Conservation (phyloP, 2,329 filamentous ascomycete species). For the Ascochyta rabiei region DNA sequence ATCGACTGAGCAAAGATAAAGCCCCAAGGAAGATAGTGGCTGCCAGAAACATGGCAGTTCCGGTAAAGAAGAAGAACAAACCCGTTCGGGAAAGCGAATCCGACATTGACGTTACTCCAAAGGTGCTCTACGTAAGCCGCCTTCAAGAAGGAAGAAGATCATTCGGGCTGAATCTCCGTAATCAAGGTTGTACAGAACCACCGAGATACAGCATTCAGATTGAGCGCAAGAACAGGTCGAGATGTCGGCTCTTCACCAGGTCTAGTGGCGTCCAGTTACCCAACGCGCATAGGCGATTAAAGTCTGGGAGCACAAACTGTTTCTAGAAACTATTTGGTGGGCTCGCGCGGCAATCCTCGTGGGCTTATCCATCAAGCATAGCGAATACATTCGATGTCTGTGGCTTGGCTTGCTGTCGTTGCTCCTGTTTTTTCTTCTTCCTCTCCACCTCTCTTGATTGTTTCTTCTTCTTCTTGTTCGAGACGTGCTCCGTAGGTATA, state of each 20-base stretch:
- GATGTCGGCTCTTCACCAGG: background rate
- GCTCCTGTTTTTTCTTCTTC: conserved; percentile 32
- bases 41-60: background rate
- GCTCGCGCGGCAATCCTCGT: too few species aligned
- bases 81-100: too few species aligned
- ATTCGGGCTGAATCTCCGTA: background rate
- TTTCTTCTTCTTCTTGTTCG: conserved; percentile 34
- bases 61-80: background rate
- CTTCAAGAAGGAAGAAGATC: too few species aligned
- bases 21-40: background rate
- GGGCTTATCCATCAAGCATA: conserved; percentile 6
- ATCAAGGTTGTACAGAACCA: background rate
- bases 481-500: conserved; percentile 20
- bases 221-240: background rate
- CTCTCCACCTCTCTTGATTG: conserved; percentile 34
- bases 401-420: conserved; percentile 15
- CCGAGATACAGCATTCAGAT: background rate
- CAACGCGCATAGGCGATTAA: background rate
- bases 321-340: background rate
- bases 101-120: too few species aligned
- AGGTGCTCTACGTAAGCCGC: too few species aligned
- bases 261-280: too few species aligned
- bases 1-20: background rate
- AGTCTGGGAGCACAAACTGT: background rate
- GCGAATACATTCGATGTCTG: background rate